A percentile compares a stretch with the other conserved stretches of the same genome.
Evolutionary conservation across 495 filamentous ascomycete species (phyloP).

Genomic region (Podospora pseudopauciseta): DNA sequence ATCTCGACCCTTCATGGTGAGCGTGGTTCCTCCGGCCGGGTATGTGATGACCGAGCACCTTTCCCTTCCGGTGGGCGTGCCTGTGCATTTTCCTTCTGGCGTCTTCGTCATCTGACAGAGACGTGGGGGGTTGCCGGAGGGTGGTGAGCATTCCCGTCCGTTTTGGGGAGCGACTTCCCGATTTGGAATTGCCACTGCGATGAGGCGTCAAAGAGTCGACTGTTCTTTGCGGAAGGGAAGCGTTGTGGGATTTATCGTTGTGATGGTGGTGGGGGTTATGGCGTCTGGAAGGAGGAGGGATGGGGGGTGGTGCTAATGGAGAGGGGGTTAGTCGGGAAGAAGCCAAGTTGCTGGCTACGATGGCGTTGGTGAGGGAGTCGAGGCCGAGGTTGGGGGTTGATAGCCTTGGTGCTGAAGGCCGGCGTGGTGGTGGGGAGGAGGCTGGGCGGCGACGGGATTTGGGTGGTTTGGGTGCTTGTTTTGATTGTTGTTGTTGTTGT

Average conservation of each 20-base stretch:
- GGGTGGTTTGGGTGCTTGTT: background rate
- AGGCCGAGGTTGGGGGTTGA: slow-evolving; percentile 33
- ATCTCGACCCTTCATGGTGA: slow-evolving; percentile 82
- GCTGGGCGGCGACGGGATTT: background rate
- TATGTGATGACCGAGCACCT: slow-evolving; percentile 22
- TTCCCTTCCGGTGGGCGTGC: slow-evolving; percentile 31
- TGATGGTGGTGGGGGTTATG: slow-evolving; percentile 14
- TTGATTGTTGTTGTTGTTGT: background rate
- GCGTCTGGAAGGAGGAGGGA: slow-evolving; percentile 27
- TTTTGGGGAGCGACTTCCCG: slow-evolving; percentile 51
- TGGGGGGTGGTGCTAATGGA: slow-evolving; percentile 29
- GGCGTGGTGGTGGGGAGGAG: slow-evolving; percentile 16
- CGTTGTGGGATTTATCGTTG: slow-evolving; percentile 39
- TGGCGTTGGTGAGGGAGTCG: slow-evolving; percentile 61
- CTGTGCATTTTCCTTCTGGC: slow-evolving; percentile 45
- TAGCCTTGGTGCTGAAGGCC: slow-evolving; percentile 15
- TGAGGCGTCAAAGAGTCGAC: slow-evolving; percentile 35
- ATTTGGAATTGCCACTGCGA: slow-evolving; percentile 41
- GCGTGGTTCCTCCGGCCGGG: slow-evolving; percentile 54
- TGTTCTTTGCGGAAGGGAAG: slow-evolving; percentile 48
- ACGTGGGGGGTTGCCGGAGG: slow-evolving; percentile 57
- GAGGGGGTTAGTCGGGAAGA: slow-evolving; percentile 49
- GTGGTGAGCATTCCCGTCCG: slow-evolving; percentile 62
- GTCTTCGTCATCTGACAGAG: slow-evolving; percentile 57
- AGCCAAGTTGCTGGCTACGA: slow-evolving; percentile 80